These are phyloP conservation scores for Thuja plicata DNA, from an alignment of 83 land plant genomes.

Conservation along the genomic window DNA sequence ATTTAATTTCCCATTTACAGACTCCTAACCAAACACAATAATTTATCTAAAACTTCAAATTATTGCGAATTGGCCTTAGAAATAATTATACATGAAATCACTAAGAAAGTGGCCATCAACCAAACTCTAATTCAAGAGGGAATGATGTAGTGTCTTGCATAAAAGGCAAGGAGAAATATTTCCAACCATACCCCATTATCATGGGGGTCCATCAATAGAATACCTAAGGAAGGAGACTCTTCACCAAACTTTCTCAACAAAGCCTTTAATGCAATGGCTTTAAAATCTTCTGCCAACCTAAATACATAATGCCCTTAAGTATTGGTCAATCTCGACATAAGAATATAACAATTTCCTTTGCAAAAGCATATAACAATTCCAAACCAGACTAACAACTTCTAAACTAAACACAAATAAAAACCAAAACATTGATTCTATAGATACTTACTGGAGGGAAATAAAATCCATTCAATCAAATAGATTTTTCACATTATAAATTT, in stretches of 20 bases:
- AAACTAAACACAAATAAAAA: too few relatives aligned
- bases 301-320: constrained; percentile 50
- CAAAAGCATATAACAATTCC: not conserved
- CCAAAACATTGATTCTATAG: not conserved
- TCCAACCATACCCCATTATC: not conserved
- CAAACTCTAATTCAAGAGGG: not conserved
- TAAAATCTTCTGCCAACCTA: constrained; percentile 84
- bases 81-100: too few relatives aligned
- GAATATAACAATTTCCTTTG: constrained; percentile 86
- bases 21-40: too few relatives aligned
- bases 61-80: too few relatives aligned
- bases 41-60: too few relatives aligned
- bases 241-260: not conserved
- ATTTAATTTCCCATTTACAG: too few relatives aligned
- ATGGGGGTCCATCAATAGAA: too few relatives aligned
- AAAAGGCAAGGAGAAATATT: not conserved
- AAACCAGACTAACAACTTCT: not conserved
- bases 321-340: constrained; percentile 52
- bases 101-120: not conserved
- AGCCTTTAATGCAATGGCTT: not conserved
- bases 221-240: not conserved
- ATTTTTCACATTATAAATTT: constrained; percentile 64
- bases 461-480: constrained; percentile 97
- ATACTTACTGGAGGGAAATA: constrained; percentile 85
- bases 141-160: not conserved